phyloP scores from a whole-genome alignment of 805 yeast genomes.

The Wilhelminamyces savonicus region DNA sequence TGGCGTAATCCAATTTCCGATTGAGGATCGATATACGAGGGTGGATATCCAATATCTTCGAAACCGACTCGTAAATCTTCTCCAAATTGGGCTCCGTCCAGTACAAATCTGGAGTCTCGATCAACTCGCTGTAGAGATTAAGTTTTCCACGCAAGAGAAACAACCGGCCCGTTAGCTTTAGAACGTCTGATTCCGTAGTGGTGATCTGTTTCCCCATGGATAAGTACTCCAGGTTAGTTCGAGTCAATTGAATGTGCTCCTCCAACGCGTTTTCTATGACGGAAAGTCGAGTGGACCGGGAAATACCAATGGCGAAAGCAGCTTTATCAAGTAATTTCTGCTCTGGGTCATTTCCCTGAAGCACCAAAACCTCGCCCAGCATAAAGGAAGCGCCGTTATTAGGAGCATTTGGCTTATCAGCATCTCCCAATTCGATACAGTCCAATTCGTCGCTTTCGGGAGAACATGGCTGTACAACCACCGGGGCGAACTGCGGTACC shows the following conservation, averaged over 20 bases:
- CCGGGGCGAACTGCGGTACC: constrained; percentile 44
- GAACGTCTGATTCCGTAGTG: constrained; percentile 51
- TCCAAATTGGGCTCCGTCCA: constrained; percentile 91
- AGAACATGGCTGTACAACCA: constrained; percentile 35
- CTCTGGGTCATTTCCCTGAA: constrained; percentile 42
- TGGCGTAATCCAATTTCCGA: constrained; percentile 81
- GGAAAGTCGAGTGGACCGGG: constrained; percentile 81
- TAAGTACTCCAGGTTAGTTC: constrained; percentile 56
- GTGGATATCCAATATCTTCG: constrained; percentile 65
- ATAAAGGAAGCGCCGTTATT: constrained; percentile 31
- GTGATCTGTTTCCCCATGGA: constrained; percentile 50
- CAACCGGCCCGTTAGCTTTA: constrained; percentile 66
- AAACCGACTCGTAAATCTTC: constrained; percentile 62
- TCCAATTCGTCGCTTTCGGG: constrained; percentile 87
- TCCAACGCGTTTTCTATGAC: constrained; percentile 72
- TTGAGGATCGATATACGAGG: constrained; percentile 77
- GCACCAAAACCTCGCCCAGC: constrained; percentile 64
- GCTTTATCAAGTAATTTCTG: constrained; percentile 66
- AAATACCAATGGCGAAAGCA: constrained; percentile 83
- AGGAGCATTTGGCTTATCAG: constrained; percentile 18
- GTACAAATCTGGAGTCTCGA: constrained; percentile 88
- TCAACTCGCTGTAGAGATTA: constrained; percentile 79
- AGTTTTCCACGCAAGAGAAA: constrained; percentile 75
- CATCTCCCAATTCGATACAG: constrained; percentile 43
- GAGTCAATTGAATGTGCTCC: constrained; percentile 55